Conservation (phyloP, 2,329 filamentous ascomycete genomes). For the Colletotrichum brevisporum region DNA sequence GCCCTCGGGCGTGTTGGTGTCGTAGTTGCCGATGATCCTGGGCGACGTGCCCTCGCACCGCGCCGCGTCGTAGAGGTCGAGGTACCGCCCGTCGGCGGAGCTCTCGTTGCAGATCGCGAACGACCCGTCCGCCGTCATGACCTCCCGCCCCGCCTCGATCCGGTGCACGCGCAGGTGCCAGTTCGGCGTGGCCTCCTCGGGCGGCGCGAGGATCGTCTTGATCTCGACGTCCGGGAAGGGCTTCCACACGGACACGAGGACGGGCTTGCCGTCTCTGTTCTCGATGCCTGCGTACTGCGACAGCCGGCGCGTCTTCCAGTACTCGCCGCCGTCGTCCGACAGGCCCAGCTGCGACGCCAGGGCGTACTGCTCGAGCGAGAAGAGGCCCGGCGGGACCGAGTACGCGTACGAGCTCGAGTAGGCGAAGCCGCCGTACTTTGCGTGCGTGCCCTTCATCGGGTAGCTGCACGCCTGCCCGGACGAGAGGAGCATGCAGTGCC, state of each 20-base stretch:
- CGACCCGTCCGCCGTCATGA: slow-evolving; percentile 81
- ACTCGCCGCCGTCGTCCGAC: slow-evolving; percentile 82
- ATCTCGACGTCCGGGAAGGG: slow-evolving; percentile 79
- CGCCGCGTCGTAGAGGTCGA: slow-evolving; percentile 60
- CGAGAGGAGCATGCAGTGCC: slow-evolving; percentile 81
- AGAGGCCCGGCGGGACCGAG: slow-evolving; percentile 81
- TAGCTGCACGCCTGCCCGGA: slow-evolving; percentile 88
- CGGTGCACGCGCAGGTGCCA: slow-evolving; percentile 80
- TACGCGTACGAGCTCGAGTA: slow-evolving; percentile 84
- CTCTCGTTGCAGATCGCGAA: slow-evolving; percentile 77
- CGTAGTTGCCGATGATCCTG: slow-evolving; percentile 73
- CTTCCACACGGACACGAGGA: slow-evolving; percentile 78
- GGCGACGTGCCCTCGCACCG: slow-evolving; percentile 66
- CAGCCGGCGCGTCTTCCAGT: slow-evolving; percentile 82
- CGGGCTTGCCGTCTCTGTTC: slow-evolving; percentile 65
- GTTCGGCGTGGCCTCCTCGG: slow-evolving; percentile 69
- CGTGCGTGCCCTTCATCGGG: slow-evolving; percentile 84
- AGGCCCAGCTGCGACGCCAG: slow-evolving; percentile 82
- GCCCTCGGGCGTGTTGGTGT: slow-evolving; percentile 66
- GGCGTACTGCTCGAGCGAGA: slow-evolving; percentile 82
- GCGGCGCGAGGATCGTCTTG: slow-evolving; percentile 75
- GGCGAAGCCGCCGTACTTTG: slow-evolving; percentile 85
- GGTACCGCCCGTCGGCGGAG: slow-evolving; percentile 61
- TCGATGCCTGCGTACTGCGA: slow-evolving; percentile 76
- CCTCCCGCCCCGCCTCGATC: slow-evolving; percentile 70